Percentiles rank a stretch among this genome's conserved stretches.
phyloP scores from a whole-genome alignment of 2,329 filamentous ascomycete genomes.

The Diaporthe citri region DNA sequence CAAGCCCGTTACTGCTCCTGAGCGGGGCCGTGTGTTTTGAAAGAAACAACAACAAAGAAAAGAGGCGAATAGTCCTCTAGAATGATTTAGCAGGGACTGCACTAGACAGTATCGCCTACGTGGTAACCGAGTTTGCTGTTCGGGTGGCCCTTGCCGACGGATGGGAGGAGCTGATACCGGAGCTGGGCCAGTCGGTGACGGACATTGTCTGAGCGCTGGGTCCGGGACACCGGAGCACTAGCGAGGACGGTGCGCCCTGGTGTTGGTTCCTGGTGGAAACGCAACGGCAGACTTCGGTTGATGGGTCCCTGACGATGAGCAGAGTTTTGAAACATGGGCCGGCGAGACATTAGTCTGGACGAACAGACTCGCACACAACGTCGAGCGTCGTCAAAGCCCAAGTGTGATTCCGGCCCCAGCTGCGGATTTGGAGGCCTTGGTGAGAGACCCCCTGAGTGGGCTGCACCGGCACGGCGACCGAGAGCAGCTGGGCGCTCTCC shows the following conservation, averaged over 20 bases:
- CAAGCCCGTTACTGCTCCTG: background rate
- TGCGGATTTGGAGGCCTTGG: background rate
- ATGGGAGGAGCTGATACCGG: constrained; percentile 17
- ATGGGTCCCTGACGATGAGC: constrained; percentile 65
- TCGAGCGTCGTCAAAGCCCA: constrained; percentile 14
- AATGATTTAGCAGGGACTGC: background rate
- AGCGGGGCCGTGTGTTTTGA: constrained; percentile 6
- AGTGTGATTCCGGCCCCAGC: background rate
- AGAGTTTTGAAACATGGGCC: constrained; percentile 65
- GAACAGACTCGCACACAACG: background rate
- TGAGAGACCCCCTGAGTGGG: constrained; percentile 21
- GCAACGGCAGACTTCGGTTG: constrained; percentile 45
- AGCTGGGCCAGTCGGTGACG: constrained; percentile 13
- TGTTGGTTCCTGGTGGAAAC: background rate
- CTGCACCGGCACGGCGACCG: constrained; percentile 30
- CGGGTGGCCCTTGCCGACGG: background rate
- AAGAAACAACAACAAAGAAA: background rate
- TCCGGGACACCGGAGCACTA: constrained; percentile 21
- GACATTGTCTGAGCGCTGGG: constrained; percentile 28
- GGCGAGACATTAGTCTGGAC: constrained; percentile 25
- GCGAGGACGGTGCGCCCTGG: background rate
- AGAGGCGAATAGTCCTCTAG: background rate
- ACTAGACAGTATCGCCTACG: background rate
- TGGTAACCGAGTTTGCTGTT: background rate
- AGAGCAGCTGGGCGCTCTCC: constrained; percentile 5